Conservation (phyloP, 352 stramenopile species). For the Lagenidium sp. region DNA sequence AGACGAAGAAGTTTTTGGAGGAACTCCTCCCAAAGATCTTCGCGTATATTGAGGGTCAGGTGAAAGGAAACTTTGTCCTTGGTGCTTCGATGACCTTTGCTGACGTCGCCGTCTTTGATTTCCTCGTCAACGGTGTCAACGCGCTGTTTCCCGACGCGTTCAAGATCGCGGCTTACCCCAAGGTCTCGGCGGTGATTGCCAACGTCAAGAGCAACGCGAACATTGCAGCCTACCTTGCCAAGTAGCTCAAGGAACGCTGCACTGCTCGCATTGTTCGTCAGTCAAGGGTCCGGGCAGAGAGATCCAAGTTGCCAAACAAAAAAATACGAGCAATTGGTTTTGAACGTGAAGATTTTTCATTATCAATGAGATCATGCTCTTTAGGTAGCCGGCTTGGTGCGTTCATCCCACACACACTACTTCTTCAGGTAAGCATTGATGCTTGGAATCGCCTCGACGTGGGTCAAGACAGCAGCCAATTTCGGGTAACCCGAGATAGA, state of each 20-base stretch:
- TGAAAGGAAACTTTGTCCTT: slow-evolving; percentile 29
- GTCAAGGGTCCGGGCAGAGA: too few relatives aligned
- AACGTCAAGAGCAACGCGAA: slow-evolving; percentile 22
- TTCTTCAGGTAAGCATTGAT: slow-evolving; percentile 27
- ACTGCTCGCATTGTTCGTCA: too few relatives aligned
- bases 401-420: too few relatives aligned
- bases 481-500: slow-evolving; percentile 32
- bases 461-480: slow-evolving; percentile 21
- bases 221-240: slow-evolving; percentile 22
- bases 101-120: slow-evolving; percentile 37
- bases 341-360: not conserved
- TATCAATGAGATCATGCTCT: slow-evolving; percentile 1
- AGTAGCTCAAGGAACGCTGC: too few relatives aligned
- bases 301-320: too few relatives aligned
- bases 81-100: slow-evolving; percentile 22
- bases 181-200: slow-evolving; percentile 23
- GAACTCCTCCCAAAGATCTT: slow-evolving; percentile 21
- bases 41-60: slow-evolving; percentile 14
- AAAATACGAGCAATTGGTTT: too few relatives aligned
- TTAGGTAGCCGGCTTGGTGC: too few relatives aligned
- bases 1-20: slow-evolving; percentile 21
- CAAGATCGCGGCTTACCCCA: slow-evolving; percentile 19
- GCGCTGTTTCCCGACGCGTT: slow-evolving; percentile 14
- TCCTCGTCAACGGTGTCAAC: slow-evolving; percentile 22
- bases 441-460: slow-evolving; percentile 21